Evolutionary conservation across 1,284 basidiomycete genomes (phyloP).

Genomic region (Cystobasidiaceae sp.): DNA sequence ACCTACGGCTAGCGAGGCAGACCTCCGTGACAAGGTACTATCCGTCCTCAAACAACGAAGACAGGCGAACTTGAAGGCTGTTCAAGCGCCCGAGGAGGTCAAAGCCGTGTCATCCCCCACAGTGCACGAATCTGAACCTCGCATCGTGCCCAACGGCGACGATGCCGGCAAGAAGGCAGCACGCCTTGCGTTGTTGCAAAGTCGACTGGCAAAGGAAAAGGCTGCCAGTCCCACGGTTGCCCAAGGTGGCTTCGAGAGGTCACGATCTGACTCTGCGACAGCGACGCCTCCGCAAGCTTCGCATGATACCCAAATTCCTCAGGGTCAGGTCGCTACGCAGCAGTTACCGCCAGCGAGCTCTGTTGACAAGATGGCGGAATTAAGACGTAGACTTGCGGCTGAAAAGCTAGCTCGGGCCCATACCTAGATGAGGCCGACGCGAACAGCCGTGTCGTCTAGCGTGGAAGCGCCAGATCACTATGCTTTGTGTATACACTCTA

Average conservation of each 20-base stretch:
- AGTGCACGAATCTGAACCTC: not conserved
- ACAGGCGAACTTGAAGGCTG: not conserved
- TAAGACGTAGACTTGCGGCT: conserved; percentile 6
- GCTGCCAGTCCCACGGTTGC: not conserved
- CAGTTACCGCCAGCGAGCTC: not conserved
- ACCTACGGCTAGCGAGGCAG: conserved; percentile 2
- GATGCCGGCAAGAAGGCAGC: not conserved
- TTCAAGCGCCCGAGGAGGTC: not conserved
- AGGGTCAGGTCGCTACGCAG: not conserved
- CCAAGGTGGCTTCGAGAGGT: not conserved
- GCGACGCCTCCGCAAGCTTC: too few species aligned
- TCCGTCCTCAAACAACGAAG: conserved; percentile 7
- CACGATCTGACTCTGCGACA: too few species aligned
- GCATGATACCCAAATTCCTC: too few species aligned
- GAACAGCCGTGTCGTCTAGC: too few species aligned
- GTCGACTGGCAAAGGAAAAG: conserved; percentile 6
- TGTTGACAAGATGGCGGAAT: conserved; percentile 1
- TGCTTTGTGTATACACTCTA: too few species aligned
- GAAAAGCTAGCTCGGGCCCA: not conserved
- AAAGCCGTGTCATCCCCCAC: not conserved
- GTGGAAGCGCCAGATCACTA: too few species aligned
- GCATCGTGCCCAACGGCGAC: not conserved
- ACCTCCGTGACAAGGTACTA: conserved; percentile 8
- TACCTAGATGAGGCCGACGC: not conserved
- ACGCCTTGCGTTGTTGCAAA: not conserved